Base-by-base conservation (phyloP, 1,284 basidiomycete species). In the Pyrrhoderma noxium region DNA sequence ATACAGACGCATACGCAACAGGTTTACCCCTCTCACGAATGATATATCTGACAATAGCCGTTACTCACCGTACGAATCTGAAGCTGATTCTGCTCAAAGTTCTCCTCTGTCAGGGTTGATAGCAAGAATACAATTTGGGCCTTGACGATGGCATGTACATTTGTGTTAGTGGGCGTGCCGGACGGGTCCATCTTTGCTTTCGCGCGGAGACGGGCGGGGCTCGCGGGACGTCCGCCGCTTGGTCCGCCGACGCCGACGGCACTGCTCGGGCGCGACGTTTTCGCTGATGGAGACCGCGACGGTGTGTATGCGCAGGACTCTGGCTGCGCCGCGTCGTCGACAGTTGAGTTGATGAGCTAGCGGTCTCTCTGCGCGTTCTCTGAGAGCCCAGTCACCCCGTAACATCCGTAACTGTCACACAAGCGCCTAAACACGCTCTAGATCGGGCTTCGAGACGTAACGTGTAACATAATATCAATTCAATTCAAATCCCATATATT, bases 121-220 rank as follows among this genome's bases (percentile, higher is more conserved):
- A 97, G 78, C 55, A 95, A 77, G 69, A 96, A 96, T 60, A 93
- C 90, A 65, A 96, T 94, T 72, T 89, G 87, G 55, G 87, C 85
- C 70, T 86, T 87, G 71, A 89, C 86, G 67, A 89, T 89, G 64
- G 85, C 87, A 58, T 78, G 65, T 69, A 77, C 50, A 62, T 78
- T 77, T 60, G 75, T 71, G 61, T 72, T 77, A 60, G 73, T 61
- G 58, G 67, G 66, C 42, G 68, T 70, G 38, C 48, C 48, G 21
- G 48, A 18, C 16, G 16, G 38, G 56, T 67, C 66, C 66, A 67
- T 67, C 57, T 36, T 55, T 41, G 53, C 42, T 55, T 42, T 51
- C 40, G 49, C 43, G 23, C 40, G 49, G 27, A 39, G 37, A 43
- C 48, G 22, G 21, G 41, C 52, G 47, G 44, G 50, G 46, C 54